Evolutionary conservation across 129 eudicot species (phyloP), one percentile per base, ranked within the genome.

Genomic region (Lactuca sativa): DNA sequence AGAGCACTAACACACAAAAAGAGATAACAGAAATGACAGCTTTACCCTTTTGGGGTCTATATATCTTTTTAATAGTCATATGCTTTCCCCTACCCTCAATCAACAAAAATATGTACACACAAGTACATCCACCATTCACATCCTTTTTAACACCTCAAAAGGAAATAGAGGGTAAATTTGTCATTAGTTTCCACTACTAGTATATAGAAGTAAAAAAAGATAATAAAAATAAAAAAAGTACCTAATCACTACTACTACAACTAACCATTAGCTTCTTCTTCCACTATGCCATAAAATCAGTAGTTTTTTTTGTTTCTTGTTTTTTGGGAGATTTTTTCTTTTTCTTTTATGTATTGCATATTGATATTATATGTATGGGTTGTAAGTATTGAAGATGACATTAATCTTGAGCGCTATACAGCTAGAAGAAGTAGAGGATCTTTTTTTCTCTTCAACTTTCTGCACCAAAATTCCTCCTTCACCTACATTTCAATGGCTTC

Each of bases 401-500:
- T 57, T 77, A 72, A 75, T 78, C 85, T 70, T 82, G 82, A 69
- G 15, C 30, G 61, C 79, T 75, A 59, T 53, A 47, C 52, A 47
- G 9, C 49, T 43, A 43, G 52, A n/a, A 43, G 52, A n/a, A 25
- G 30, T 47, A 47, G 52, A 47, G 52, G 52, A 47, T 47, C 52
- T 12, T 47, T 47, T 47, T 47, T 47, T 47, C 52, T 47, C 52
- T 47, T 47, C 52, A 47, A 47, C 52, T 47, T 47, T 11, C 52
- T 16, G 78, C 71, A 67, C 64, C 67, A 37, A 70, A 74, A 49
- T 38, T 30, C 80, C 49, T 47, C 52, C 52, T 43, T 10, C 52
- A 72, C 85, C 90, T 86, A 88, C 84, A 88, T 91, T 76, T 83
- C 87, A 73, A 82, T 69, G 85, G 92, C 97, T 83, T 81, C 92